phyloP scores from a whole-genome alignment of 1,284 basidiomycete species.

The Salmacisia buchloeana region DNA sequence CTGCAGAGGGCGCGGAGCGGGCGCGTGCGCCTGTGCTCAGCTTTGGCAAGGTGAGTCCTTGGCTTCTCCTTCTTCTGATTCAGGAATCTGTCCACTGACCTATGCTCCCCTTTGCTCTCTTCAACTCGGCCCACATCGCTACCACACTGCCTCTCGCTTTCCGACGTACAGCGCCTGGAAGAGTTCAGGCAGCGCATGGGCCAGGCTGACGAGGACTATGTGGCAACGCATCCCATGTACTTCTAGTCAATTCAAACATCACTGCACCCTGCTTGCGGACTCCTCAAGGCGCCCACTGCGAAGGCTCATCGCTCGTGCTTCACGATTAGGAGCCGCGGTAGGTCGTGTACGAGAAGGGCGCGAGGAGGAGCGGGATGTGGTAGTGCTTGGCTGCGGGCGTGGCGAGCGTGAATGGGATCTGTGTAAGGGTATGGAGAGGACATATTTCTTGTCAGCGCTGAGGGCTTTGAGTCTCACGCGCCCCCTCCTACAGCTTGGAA shows the following conservation, averaged over 20 bases:
- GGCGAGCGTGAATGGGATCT: slow-evolving; percentile 37
- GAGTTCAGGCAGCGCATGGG: background rate
- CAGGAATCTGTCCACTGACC: too few relatives aligned
- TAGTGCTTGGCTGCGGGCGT: slow-evolving; percentile 58
- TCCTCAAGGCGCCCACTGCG: too few relatives aligned
- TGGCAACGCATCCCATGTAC: background rate
- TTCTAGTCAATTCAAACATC: background rate
- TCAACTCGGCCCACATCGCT: background rate
- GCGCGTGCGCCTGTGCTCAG: background rate
- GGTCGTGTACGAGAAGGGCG: slow-evolving; percentile 85
- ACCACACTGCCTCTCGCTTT: background rate
- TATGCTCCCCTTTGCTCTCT: background rate
- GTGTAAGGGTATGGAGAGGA: background rate
- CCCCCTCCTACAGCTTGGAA: slow-evolving; percentile 60
- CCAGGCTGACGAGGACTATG: background rate
- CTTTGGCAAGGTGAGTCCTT: background rate
- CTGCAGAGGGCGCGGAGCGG: background rate
- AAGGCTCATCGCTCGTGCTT: background rate
- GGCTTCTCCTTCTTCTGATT: too few relatives aligned
- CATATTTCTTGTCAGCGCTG: slow-evolving; percentile 48
- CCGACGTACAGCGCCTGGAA: background rate
- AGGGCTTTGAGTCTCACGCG: slow-evolving; percentile 66
- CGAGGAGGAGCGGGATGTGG: slow-evolving; percentile 83
- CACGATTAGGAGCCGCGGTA: slow-evolving; percentile 62
- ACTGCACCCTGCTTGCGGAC: too few relatives aligned